These are phyloP conservation scores for Fusarium sambucinum DNA, from an alignment of 2,329 filamentous ascomycete genomes.

Conservation along the genomic window DNA sequence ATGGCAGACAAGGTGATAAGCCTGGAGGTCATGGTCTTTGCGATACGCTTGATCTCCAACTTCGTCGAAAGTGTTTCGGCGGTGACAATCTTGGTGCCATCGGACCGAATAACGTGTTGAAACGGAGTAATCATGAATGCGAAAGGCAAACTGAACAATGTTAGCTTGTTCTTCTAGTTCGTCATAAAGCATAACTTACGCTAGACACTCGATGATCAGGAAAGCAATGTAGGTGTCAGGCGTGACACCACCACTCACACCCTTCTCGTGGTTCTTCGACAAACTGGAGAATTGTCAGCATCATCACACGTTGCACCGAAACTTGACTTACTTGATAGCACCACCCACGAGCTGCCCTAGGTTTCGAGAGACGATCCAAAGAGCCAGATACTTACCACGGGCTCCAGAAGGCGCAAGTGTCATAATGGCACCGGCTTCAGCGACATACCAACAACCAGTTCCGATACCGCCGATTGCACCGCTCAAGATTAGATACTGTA, in stretches of 20 bases:
- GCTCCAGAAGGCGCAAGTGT: slow-evolving; percentile 60
- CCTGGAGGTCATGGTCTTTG: slow-evolving; percentile 22
- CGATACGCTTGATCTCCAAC: slow-evolving; percentile 9
- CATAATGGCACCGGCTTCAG: slow-evolving; percentile 62
- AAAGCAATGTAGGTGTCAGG: slow-evolving; percentile 20
- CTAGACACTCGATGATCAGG: slow-evolving; percentile 15
- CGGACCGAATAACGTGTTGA: slow-evolving; percentile 19
- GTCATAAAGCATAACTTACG: background rate
- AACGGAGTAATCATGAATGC: slow-evolving; percentile 18
- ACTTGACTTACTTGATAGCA: slow-evolving; percentile 3
- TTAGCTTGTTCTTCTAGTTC: background rate
- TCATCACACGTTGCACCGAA: rapidly evolving
- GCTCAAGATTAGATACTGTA: slow-evolving; percentile 14
- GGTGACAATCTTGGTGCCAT: slow-evolving; percentile 15
- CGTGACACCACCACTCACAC: slow-evolving; percentile 11
- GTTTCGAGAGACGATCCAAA: slow-evolving; percentile 19
- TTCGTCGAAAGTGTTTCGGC: slow-evolving; percentile 15
- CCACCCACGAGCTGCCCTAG: slow-evolving; percentile 17
- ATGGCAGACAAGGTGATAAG: slow-evolving; percentile 5
- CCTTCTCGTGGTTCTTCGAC: slow-evolving; percentile 18
- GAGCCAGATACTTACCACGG: slow-evolving; percentile 59
- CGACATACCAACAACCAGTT: slow-evolving; percentile 62
- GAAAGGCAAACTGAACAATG: background rate
- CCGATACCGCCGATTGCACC: slow-evolving; percentile 43
- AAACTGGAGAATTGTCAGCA: background rate